These are phyloP conservation scores for Ganoderma multipileum DNA, from an alignment of 1,284 basidiomycete species.

Conservation along the genomic window DNA sequence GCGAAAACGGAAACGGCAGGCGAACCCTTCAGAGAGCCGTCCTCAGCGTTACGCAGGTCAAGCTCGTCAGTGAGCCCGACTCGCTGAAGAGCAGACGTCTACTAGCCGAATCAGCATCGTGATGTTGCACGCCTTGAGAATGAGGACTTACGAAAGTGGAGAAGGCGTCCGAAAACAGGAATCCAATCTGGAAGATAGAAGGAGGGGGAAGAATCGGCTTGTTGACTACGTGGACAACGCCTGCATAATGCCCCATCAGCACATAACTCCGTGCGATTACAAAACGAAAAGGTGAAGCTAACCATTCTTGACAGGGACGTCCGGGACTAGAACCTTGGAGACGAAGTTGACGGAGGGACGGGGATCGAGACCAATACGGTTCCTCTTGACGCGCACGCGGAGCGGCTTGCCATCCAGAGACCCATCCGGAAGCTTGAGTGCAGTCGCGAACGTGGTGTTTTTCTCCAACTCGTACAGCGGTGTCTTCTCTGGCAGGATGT, in stretches of 20 bases:
- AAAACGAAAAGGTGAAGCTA: conserved; percentile 16
- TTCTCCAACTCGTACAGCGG: conserved; percentile 51
- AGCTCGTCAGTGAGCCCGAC: conserved; percentile 54
- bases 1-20: conserved; percentile 68
- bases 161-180: conserved; percentile 59
- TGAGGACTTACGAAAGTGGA: conserved; percentile 54
- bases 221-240: conserved; percentile 65
- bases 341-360: conserved; percentile 60
- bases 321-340: conserved; percentile 53
- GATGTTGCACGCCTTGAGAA: neutral
- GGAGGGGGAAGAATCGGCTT: conserved; percentile 69
- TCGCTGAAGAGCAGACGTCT: conserved; percentile 69
- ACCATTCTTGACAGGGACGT: conserved; percentile 65
- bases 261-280: neutral
- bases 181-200: conserved; percentile 65
- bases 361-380: conserved; percentile 41
- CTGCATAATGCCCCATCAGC: conserved; percentile 34
- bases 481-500: conserved; percentile 59
- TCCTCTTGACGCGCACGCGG: conserved; percentile 54
- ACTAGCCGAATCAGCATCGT: neutral
- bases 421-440: conserved; percentile 57
- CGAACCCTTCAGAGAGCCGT: conserved; percentile 51
- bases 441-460: conserved; percentile 68
- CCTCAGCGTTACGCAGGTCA: conserved; percentile 52
- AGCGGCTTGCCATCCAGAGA: conserved; percentile 59